Evolutionary conservation across 2,329 filamentous ascomycete genomes (phyloP).

Genomic region (Xylariales sp.): DNA sequence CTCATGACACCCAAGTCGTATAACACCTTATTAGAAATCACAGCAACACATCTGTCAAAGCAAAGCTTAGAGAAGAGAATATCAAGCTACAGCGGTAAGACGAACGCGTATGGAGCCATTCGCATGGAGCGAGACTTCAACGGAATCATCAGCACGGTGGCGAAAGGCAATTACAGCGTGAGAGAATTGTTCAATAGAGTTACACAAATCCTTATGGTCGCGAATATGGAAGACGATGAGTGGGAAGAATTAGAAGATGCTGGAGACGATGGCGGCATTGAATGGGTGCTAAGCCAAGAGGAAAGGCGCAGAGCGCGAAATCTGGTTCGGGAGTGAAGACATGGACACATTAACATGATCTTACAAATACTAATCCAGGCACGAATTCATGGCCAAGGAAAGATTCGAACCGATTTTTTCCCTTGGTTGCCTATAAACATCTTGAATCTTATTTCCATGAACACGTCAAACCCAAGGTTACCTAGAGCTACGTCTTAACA

Average conservation of each 20-base stretch:
- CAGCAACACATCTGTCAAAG: constrained; percentile 78
- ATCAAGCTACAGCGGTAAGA: constrained; percentile 80
- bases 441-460: no score
- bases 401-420: background rate
- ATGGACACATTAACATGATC: constrained; percentile 11
- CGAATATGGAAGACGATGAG: constrained; percentile 86
- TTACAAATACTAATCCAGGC: background rate
- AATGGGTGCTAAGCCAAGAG: constrained; percentile 70
- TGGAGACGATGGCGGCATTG: constrained; percentile 66
- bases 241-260: constrained; percentile 73
- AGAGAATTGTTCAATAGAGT: constrained; percentile 75
- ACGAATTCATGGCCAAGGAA: background rate
- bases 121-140: constrained; percentile 78
- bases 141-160: constrained; percentile 71
- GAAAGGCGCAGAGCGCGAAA: constrained; percentile 73
- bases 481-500: no score
- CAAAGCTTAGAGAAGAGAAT: constrained; percentile 85
- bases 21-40: constrained; percentile 77
- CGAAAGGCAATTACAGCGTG: constrained; percentile 72
- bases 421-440: background rate
- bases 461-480: no score
- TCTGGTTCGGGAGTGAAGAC: constrained; percentile 59
- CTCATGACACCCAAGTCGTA: constrained; percentile 84
- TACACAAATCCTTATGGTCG: constrained; percentile 76
- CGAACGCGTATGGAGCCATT: constrained; percentile 80